These are phyloP conservation scores for Sistotremastrum suecicum DNA, from an alignment of 768 basidiomycete genomes.

Conservation along the genomic window DNA sequence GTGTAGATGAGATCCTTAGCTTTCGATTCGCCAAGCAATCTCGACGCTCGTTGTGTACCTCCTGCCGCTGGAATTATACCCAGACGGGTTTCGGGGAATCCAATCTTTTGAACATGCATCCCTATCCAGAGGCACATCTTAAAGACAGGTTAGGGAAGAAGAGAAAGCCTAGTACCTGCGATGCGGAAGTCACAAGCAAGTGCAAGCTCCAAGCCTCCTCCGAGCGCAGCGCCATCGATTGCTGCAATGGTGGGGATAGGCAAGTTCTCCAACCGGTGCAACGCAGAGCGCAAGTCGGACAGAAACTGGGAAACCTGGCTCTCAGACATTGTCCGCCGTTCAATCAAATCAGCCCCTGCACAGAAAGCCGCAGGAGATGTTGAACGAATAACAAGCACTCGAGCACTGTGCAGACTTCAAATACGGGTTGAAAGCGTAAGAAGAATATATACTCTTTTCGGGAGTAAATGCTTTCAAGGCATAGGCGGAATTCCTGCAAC, in stretches of 20 bases:
- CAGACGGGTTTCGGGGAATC: slow-evolving; percentile 63
- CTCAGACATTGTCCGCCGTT: slow-evolving; percentile 72
- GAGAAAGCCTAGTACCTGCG: slow-evolving; percentile 41
- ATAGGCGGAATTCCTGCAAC: slow-evolving; percentile 53
- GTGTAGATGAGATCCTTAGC: slow-evolving; percentile 85
- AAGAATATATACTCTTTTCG: slow-evolving; percentile 40
- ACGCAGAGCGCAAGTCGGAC: slow-evolving; percentile 50
- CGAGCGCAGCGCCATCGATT: slow-evolving; percentile 85
- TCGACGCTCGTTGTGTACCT: slow-evolving; percentile 71
- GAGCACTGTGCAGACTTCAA: slow-evolving; percentile 30
- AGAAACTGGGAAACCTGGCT: slow-evolving; percentile 68
- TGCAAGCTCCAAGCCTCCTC: slow-evolving; percentile 82
- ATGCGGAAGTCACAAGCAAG: slow-evolving; percentile 85
- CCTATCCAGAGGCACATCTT: slow-evolving; percentile 21
- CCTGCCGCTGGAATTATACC: slow-evolving; percentile 89
- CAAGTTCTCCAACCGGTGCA: slow-evolving; percentile 65
- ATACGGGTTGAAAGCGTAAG: not conserved
- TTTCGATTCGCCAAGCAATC: slow-evolving; percentile 62
- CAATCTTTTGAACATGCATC: slow-evolving; percentile 65
- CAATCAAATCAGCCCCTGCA: slow-evolving; percentile 80
- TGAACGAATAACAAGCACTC: slow-evolving; percentile 75
- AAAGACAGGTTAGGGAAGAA: not conserved
- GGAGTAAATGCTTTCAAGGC: slow-evolving; percentile 49
- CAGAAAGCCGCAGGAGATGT: slow-evolving; percentile 72
- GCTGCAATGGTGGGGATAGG: slow-evolving; percentile 86